These are phyloP conservation scores for Talaromyces sp. DNA, from an alignment of 2,329 filamentous ascomycete genomes.

Conservation along the genomic window DNA sequence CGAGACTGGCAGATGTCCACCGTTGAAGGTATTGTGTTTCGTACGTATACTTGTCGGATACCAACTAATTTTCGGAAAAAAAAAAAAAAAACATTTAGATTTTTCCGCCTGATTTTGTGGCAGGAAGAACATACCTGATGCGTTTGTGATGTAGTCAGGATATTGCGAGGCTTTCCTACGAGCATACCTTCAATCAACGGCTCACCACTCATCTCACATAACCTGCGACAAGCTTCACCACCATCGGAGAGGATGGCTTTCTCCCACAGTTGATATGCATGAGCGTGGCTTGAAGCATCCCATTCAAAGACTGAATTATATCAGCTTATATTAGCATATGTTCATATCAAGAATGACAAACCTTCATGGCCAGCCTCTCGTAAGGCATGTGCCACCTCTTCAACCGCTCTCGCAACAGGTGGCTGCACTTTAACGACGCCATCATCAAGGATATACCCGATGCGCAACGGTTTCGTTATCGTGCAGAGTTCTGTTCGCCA, in stretches of 20 bases:
- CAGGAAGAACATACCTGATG: conserved; percentile 24
- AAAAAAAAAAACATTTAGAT: no score
- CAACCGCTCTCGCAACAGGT: conserved; percentile 55
- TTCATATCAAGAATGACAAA: conserved; percentile 35
- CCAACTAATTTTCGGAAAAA: conserved; percentile 25
- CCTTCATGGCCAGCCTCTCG: conserved; percentile 54
- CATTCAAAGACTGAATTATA: conserved; percentile 30
- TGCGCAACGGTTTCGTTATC: conserved; percentile 44
- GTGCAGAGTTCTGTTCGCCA: conserved; percentile 32
- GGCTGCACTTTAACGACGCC: conserved; percentile 59
- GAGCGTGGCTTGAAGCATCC: conserved; percentile 28
- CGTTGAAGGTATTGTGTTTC: conserved; percentile 29
- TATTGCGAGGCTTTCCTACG: conserved; percentile 30
- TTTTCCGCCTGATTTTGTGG: background rate
- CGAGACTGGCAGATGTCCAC: conserved; percentile 30
- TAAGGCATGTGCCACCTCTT: conserved; percentile 51
- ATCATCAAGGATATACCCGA: conserved; percentile 60
- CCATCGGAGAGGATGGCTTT: conserved; percentile 34
- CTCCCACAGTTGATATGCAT: conserved; percentile 33
- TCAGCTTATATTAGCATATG: background rate
- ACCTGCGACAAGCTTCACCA: conserved; percentile 28
- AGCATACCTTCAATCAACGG: conserved; percentile 36
- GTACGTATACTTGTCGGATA: conserved; percentile 29
- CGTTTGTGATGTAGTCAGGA: conserved; percentile 26
- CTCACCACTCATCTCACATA: conserved; percentile 30